Evolutionary conservation across 306 rosid genomes (phyloP), one percentile per base, ranked within the genome.

Genomic region (Prinsepia uniflora): DNA sequence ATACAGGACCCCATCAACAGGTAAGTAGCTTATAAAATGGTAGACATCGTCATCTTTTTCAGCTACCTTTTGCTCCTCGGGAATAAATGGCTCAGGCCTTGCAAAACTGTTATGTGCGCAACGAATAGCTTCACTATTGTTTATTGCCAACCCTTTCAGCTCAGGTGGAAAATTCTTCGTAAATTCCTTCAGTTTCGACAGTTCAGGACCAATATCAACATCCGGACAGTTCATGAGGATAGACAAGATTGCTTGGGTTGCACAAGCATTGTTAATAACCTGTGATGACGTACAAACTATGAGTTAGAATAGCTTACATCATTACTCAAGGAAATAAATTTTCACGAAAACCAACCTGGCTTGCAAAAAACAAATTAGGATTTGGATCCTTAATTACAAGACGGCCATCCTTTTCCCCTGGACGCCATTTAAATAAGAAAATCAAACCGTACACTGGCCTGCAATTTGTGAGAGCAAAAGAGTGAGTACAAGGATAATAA

Each of bases 181-280:
- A 68, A 91, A 91, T 42, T 95, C 97, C 76, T 89, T 91, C 83
- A 95, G 82, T 78, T 87, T 91, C 0, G 86, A 79, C 75, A 95
- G 75, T 78, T 95, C 99, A 36, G 92, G 99, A 56, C 99, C 97
- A 53, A 89, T 76, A 63, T 95, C 99, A 71, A 91, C 68, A 69
- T 91, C 99, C 0, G 84, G 85, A 61, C 96, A 91, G 83, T 95
- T 95, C 89, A 95, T 30, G 71, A 95, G 92, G 82, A 95, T 95
- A 68, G 99, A 95, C 85, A 95, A 80, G 79, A 95, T 95, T 10
- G 99, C 99, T 82, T 95, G 97, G 68, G 96, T 95, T 69, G 99
- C 99, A 84, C 99, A 95, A 63, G 99, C 99, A 85, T 95, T 95
- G 72, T 91, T 95, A 52, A 95, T 95, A 34, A 91, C 99, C 99